Conservation (phyloP, 1,139 yeast genomes). For the Lodderomyces elongisporus region DNA sequence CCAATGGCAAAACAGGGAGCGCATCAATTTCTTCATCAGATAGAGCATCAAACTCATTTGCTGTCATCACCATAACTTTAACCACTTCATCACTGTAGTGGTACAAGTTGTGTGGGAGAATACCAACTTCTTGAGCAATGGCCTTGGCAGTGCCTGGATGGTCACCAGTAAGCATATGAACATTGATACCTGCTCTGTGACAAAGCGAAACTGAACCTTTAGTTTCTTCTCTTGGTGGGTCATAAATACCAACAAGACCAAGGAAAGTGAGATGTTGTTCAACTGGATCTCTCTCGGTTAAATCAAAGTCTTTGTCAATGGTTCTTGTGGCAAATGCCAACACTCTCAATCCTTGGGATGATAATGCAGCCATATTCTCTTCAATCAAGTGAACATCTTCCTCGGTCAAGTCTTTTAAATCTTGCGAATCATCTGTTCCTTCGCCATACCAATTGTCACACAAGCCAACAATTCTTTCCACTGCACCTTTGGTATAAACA, state of each 20-base stretch:
- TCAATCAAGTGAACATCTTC: conserved; percentile 42
- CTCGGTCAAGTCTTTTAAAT: conserved; percentile 33
- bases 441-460: conserved; percentile 53
- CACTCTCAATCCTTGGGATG: conserved; percentile 69
- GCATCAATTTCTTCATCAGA: conserved; percentile 59
- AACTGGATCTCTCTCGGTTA: conserved; percentile 42
- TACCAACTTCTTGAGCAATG: conserved; percentile 82
- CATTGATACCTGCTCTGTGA: conserved; percentile 74
- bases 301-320: conserved; percentile 16
- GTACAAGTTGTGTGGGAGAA: conserved; percentile 63
- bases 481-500: conserved; percentile 74
- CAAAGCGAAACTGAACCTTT: conserved; percentile 63
- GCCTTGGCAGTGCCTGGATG: conserved; percentile 81
- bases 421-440: conserved; percentile 12
- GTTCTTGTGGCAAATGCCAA: conserved; percentile 59
- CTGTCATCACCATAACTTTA: conserved; percentile 70
- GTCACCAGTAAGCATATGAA: conserved; percentile 83
- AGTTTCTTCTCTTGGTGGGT: conserved; percentile 76
- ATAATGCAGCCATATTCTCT: conserved; percentile 55
- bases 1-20: conserved; percentile 69
- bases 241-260: conserved; percentile 77
- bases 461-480: conserved; percentile 59
- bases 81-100: conserved; percentile 61
- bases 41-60: conserved; percentile 63
- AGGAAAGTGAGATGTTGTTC: conserved; percentile 55